These are phyloP conservation scores for Colletotrichum lindemuthianum DNA, from an alignment of 2,329 filamentous ascomycete species.

Conservation along the genomic window DNA sequence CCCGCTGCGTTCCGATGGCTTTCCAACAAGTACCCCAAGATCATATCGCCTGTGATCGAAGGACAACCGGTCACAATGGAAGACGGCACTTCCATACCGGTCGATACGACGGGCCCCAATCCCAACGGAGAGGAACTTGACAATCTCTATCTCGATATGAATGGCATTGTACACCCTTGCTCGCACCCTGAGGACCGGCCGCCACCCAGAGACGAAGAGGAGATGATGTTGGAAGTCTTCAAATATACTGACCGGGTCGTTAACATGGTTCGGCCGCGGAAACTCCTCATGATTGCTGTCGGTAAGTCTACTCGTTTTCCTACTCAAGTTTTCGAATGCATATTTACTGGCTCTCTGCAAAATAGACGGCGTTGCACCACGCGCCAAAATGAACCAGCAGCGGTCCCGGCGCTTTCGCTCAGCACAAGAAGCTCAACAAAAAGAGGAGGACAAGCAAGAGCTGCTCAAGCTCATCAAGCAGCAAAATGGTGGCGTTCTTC, in stretches of 20 bases:
- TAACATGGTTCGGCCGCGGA: slow-evolving; percentile 97
- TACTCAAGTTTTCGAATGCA: slow-evolving; percentile 37
- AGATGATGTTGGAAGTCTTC: slow-evolving; percentile 99
- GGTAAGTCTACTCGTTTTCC: slow-evolving; percentile 62
- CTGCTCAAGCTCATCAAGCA: slow-evolving; percentile 85
- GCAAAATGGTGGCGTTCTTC: slow-evolving; percentile 74
- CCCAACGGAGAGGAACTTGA: slow-evolving; percentile 98
- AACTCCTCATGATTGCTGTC: slow-evolving; percentile 96
- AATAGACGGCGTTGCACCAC: slow-evolving; percentile 91
- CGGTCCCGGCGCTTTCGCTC: slow-evolving; percentile 94
- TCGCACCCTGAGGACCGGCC: slow-evolving; percentile 96
- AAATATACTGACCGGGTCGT: slow-evolving; percentile 98
- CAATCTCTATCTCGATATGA: slow-evolving; percentile 99
- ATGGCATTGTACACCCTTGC: slow-evolving; percentile 98
- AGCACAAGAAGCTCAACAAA: slow-evolving; percentile 93
- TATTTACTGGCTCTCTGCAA: slow-evolving; percentile 23
- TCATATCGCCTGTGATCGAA: slow-evolving; percentile 90
- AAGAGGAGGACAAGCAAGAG: slow-evolving; percentile 90
- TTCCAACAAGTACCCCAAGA: slow-evolving; percentile 97
- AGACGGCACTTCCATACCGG: slow-evolving; percentile 84
- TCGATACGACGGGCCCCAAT: slow-evolving; percentile 86
- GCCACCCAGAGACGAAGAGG: slow-evolving; percentile 91
- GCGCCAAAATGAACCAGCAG: slow-evolving; percentile 99
- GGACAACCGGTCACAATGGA: slow-evolving; percentile 81
- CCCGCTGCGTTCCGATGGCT: slow-evolving; percentile 96